Evolutionary conservation across 2,329 filamentous ascomycete species (phyloP).

Genomic region (Cercospora sp.): DNA sequence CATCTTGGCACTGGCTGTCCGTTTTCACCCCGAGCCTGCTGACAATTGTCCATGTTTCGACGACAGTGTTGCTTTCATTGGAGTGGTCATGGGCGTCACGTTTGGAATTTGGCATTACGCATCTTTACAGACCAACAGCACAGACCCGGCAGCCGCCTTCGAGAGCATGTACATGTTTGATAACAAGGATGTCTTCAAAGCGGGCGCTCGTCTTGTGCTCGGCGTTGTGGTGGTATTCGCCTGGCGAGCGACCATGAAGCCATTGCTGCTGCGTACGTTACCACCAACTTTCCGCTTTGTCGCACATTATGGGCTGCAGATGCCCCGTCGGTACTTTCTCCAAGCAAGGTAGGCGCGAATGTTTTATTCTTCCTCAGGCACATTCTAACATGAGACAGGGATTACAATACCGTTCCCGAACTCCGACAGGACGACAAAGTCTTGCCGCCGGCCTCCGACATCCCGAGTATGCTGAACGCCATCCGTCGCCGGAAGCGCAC

Average conservation of each 20-base stretch:
- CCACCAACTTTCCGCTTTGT: slow-evolving; percentile 86
- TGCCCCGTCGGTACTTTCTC: slow-evolving; percentile 88
- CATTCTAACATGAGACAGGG: slow-evolving; percentile 38
- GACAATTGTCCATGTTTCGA: slow-evolving; percentile 98
- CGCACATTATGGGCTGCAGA: slow-evolving; percentile 72
- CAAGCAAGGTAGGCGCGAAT: slow-evolving; percentile 63
- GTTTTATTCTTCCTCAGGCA: too few species aligned
- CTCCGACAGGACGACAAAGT: slow-evolving; percentile 79
- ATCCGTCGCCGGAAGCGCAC: slow-evolving; percentile 79
- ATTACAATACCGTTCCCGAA: slow-evolving; percentile 82
- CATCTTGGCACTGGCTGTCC: slow-evolving; percentile 63
- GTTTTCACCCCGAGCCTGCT: slow-evolving; percentile 87
- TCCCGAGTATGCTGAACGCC: slow-evolving; percentile 77
- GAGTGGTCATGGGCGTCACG: slow-evolving; percentile 82
- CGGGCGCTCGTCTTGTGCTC: slow-evolving; percentile 67
- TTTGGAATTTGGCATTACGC: slow-evolving; percentile 78
- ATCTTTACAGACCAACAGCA: slow-evolving; percentile 1
- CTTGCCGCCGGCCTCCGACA: slow-evolving; percentile 82
- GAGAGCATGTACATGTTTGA: slow-evolving; percentile 37
- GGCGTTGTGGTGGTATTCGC: slow-evolving; percentile 82
- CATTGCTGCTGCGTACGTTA: slow-evolving; percentile 70
- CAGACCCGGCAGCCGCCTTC: slow-evolving; percentile 9
- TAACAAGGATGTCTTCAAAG: slow-evolving; percentile 64
- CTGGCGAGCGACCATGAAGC: slow-evolving; percentile 90
- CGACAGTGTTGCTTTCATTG: slow-evolving; percentile 90